Percentiles rank a stretch among this genome's conserved stretches.
These are phyloP conservation scores for Limnanthes douglasii DNA, from an alignment of 345 rosid genomes.

Conservation along the genomic window DNA sequence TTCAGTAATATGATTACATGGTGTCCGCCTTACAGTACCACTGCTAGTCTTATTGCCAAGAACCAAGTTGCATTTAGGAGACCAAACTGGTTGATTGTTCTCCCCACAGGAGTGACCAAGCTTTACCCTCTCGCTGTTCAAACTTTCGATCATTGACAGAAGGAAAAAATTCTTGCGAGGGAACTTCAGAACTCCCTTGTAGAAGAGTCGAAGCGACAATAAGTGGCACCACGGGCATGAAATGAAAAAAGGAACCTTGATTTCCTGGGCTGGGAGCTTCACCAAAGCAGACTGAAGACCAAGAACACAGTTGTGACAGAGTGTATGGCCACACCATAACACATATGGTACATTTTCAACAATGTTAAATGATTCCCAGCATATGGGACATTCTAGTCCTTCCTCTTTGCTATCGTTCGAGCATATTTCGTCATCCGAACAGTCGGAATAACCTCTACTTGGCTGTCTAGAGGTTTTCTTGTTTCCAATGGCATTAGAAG, in stretches of 20 bases:
- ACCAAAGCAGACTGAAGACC: constrained; percentile 39
- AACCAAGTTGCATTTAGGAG: constrained; percentile 11
- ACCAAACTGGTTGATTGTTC: constrained; percentile 16
- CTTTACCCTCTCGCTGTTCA: constrained; percentile 33
- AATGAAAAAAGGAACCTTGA: constrained; percentile 36
- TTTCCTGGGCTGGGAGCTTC: constrained; percentile 24
- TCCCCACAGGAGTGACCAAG: constrained; percentile 7
- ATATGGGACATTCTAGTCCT: constrained; percentile 52
- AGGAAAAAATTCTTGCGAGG: constrained; percentile 51
- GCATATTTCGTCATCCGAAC: constrained; percentile 38
- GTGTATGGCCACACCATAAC: constrained; percentile 61
- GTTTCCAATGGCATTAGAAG: constrained; percentile 18
- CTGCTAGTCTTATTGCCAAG: constrained; percentile 14
- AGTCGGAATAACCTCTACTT: constrained; percentile 21
- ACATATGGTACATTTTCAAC: constrained; percentile 64
- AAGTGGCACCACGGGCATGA: constrained; percentile 57
- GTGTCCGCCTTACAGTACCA: constrained; percentile 8
- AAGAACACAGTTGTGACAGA: constrained; percentile 47
- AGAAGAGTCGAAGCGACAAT: constrained; percentile 29
- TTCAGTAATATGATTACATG: constrained; percentile 9
- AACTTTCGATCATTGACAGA: constrained; percentile 68
- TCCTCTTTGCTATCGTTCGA: constrained; percentile 22
- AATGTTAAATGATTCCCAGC: constrained; percentile 60
- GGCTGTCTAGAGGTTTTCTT: constrained; percentile 12
- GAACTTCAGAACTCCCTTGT: constrained; percentile 32